A percentile compares a stretch with the other conserved stretches of the same genome.
These are phyloP conservation scores for Pseudocercospora musae DNA, from an alignment of 2,329 filamentous ascomycete genomes.

Conservation along the genomic window DNA sequence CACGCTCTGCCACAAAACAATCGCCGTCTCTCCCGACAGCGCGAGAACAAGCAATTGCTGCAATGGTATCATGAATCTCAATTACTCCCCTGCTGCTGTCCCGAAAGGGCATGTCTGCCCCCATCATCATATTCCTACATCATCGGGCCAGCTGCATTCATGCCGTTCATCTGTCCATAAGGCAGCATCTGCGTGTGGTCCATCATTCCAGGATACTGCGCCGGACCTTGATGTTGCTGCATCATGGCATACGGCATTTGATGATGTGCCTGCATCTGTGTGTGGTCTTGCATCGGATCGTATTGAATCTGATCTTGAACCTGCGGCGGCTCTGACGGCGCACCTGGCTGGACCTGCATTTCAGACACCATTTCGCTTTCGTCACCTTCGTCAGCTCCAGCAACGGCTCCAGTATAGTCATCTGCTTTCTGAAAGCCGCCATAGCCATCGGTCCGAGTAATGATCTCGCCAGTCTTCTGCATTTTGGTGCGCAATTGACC, in stretches of 20 bases:
- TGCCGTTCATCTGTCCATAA: slow-evolving; percentile 26
- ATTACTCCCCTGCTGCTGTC: background rate
- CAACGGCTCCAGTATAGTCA: slow-evolving; percentile 34
- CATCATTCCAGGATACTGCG: slow-evolving; percentile 28
- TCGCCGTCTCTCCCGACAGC: background rate
- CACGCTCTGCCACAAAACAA: background rate
- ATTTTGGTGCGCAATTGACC: slow-evolving; percentile 38
- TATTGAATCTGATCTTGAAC: slow-evolving; percentile 30
- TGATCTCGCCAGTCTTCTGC: slow-evolving; percentile 39
- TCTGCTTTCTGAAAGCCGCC: slow-evolving; percentile 34
- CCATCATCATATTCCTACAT: slow-evolving; percentile 15
- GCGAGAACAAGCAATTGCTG: slow-evolving; percentile 5
- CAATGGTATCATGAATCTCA: slow-evolving; percentile 18
- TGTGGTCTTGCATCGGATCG: slow-evolving; percentile 26
- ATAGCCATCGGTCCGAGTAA: slow-evolving; percentile 33
- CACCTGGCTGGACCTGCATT: slow-evolving; percentile 18
- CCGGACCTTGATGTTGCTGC: slow-evolving; percentile 19
- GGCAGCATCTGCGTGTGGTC: slow-evolving; percentile 28
- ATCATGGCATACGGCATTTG: slow-evolving; percentile 24
- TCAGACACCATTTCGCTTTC: slow-evolving; percentile 25
- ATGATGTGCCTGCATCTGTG: slow-evolving; percentile 22
- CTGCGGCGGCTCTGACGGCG: slow-evolving; percentile 14
- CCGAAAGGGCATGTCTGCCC: background rate
- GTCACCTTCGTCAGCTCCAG: slow-evolving; percentile 28
- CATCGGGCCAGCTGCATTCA: slow-evolving; percentile 19